Percentiles rank a stretch among this genome's conserved stretches.
Conservation (phyloP, 768 basidiomycete genomes). For the Mycena polygramma region DNA sequence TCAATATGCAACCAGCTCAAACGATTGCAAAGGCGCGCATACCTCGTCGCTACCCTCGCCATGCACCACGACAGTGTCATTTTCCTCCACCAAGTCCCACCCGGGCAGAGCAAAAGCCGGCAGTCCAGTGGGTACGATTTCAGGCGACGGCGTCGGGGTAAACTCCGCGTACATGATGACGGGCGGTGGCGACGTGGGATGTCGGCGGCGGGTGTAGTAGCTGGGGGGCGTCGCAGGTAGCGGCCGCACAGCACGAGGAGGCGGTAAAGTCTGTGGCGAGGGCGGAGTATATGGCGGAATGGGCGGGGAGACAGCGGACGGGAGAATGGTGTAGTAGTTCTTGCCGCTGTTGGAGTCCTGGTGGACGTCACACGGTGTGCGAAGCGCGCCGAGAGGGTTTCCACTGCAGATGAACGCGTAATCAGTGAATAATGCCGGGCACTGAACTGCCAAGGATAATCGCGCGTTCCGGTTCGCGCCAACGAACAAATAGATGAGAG, state of each 20-base stretch:
- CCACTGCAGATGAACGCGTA: conserved; percentile 2
- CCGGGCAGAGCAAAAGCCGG: neutral
- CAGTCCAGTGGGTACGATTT: neutral
- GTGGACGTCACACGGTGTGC: conserved; percentile 1
- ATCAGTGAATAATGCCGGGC: neutral
- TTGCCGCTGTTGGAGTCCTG: neutral
- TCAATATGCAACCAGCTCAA: no score
- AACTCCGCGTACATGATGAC: conserved; percentile 7
- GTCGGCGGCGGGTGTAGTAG: neutral
- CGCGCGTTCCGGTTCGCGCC: no score
- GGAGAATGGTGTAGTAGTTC: conserved; percentile 29
- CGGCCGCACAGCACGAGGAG: neutral
- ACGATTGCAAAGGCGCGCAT: no score
- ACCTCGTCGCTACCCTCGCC: no score
- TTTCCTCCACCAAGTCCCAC: no score
- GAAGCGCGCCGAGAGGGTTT: conserved; percentile 9
- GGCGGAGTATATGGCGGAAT: neutral
- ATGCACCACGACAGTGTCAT: no score
- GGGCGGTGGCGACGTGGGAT: conserved; percentile 21
- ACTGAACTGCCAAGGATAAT: no score
- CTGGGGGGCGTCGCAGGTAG: neutral
- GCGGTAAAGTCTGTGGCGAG: neutral
- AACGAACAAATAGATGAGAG: no score
- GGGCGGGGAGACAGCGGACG: conserved; percentile 27
- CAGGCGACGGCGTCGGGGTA: conserved; percentile 31